Base-by-base conservation (phyloP, 1,284 basidiomycete species). In the Phellinidium pouzarii region DNA sequence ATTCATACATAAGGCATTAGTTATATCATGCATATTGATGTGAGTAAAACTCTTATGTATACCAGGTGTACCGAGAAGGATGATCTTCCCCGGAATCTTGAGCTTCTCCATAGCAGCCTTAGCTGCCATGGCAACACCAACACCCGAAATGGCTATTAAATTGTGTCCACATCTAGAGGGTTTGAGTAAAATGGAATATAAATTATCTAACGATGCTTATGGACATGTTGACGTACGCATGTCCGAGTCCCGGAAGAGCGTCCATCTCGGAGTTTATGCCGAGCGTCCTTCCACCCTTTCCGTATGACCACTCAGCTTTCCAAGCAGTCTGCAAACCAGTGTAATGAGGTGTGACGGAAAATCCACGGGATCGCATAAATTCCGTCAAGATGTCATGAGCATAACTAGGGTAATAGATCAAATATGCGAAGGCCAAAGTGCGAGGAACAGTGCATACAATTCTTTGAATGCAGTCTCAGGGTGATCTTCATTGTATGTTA, bases 51-150 rank as follows among this genome's bases (percentile, higher is more conserved):
- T 31, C 8, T 25, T 50, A 20, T 19, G 44, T 58, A 11, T 44
- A 62, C 61, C 60, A 3, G 76, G 76, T 3, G 76, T 77, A 1
- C 76, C 76, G 14, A 78, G 63, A 2, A 78, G 63, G 9, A 74
- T 62, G 4, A 77, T 68, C 17, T 62, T 70, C 2, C 74, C 76
- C 0, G 70, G 47, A 2, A 75, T 65, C 44, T 68, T 56, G 55
- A 70, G 66, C 50, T 65, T 62, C 51, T 65, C 63, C 58, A 77
- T 64, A 0, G 69, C 68, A 2, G 60, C 61, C 14, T 68, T 68
- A 17, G 69, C 60, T 0, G 66, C 68, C 17, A 78, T 56, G 0
- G 73, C 65, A 7, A 71, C 68, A 4, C 66, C 74, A 2, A 76
- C 64, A 8, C 75, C 75, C 7, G 66, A 63, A 37, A 77, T 73